Conservation (phyloP, 202 grass and related monocot species). For the Setaria italica region DNA sequence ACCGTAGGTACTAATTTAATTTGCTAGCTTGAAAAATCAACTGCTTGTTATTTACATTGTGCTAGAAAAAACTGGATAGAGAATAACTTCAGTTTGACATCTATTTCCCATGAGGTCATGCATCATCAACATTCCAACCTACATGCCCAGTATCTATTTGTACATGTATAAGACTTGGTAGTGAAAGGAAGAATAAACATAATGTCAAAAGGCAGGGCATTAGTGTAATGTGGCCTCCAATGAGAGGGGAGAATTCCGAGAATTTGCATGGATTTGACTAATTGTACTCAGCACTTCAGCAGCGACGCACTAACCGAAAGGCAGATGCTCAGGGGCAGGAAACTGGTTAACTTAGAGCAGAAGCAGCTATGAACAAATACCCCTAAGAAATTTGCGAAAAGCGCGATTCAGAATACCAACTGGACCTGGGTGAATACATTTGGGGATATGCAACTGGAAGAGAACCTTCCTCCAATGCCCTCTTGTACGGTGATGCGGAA, state of each 20-base stretch:
- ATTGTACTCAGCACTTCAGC: constrained; percentile 12
- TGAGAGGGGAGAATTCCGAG: not conserved
- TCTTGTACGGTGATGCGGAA: not conserved
- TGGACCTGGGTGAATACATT: not conserved
- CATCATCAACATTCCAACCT: not conserved
- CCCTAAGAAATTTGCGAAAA: not conserved
- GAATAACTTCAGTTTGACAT: constrained; percentile 1
- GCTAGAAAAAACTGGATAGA: not conserved
- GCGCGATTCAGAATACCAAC: not conserved
- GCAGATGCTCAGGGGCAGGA: constrained; percentile 30
- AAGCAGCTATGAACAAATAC: not conserved
- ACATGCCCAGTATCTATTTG: not conserved
- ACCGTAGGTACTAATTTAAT: not conserved
- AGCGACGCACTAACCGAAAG: constrained; percentile 44
- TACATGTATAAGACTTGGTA: not conserved
- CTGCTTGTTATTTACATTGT: not conserved
- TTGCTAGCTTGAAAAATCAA: not conserved
- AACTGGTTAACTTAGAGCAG: not conserved
- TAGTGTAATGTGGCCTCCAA: constrained; percentile 12
- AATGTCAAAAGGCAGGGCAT: not conserved
- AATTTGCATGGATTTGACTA: constrained; percentile 44
- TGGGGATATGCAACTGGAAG: constrained; percentile 3
- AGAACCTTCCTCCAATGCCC: constrained; percentile 3
- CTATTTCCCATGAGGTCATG: not conserved
- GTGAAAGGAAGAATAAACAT: constrained; percentile 43